These are phyloP conservation scores for Passiflora organensis DNA, from an alignment of 345 rosid genomes.

Conservation along the genomic window DNA sequence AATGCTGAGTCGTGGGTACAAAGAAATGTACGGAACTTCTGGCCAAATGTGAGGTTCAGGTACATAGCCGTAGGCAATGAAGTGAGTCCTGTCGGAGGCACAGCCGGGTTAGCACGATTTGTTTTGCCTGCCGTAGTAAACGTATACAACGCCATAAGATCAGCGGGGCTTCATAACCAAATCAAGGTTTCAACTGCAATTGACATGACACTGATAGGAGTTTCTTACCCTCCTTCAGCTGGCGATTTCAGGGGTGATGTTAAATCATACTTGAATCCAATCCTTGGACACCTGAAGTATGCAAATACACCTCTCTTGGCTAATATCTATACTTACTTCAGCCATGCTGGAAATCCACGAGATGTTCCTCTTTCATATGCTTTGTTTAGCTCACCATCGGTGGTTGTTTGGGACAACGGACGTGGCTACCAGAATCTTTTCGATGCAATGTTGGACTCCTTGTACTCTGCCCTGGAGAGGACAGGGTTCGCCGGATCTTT, in stretches of 20 bases:
- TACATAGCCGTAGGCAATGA: slow-evolving; percentile 49
- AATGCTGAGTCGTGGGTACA: slow-evolving; percentile 37
- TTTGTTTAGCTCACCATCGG: slow-evolving; percentile 24
- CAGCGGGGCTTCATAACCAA: slow-evolving; percentile 29
- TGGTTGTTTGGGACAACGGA: slow-evolving; percentile 21
- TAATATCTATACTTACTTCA: slow-evolving; percentile 36
- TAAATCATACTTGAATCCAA: slow-evolving; percentile 24
- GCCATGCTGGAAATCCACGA: slow-evolving; percentile 22
- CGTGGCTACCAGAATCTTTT: slow-evolving; percentile 32
- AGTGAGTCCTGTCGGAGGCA: slow-evolving; percentile 30
- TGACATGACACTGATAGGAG: slow-evolving; percentile 33
- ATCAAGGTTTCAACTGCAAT: slow-evolving; percentile 40
- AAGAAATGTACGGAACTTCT: slow-evolving; percentile 24
- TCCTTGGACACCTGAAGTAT: slow-evolving; percentile 18
- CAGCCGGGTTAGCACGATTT: slow-evolving; percentile 17
- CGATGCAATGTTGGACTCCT: slow-evolving; percentile 33
- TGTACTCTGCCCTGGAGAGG: slow-evolving; percentile 31
- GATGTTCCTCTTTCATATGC: slow-evolving; percentile 32
- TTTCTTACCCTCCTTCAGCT: slow-evolving; percentile 36
- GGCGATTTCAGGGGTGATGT: slow-evolving; percentile 32
- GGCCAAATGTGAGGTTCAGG: slow-evolving; percentile 28
- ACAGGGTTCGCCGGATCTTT: slow-evolving; percentile 21
- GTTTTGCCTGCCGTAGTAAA: slow-evolving; percentile 35
- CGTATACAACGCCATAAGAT: slow-evolving; percentile 25
- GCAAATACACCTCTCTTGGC: slow-evolving; percentile 24